Evolutionary conservation across 192 early-diverging fungal species (phyloP).

Genomic region (Umbelopsis sp.): DNA sequence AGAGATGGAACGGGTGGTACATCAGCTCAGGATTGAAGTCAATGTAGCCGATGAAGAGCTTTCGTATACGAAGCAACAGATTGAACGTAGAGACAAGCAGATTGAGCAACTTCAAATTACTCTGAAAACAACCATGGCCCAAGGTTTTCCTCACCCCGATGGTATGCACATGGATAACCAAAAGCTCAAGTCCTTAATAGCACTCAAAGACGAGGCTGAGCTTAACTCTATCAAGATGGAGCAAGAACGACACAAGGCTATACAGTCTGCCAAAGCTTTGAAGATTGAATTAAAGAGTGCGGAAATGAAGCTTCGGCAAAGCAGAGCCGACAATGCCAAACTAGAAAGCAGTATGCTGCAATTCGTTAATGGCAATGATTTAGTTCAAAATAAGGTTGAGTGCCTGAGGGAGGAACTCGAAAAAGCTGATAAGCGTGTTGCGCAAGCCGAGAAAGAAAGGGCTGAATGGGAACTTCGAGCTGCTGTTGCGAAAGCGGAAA

Average conservation of each 20-base stretch:
- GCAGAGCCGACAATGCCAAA: constrained; percentile 4
- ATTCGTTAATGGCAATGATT: constrained; percentile 6
- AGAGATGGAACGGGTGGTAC: constrained; percentile 8
- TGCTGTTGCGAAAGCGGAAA: constrained; percentile 20
- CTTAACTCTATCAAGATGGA: constrained; percentile 13
- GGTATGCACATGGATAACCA: not conserved
- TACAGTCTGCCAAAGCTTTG: not conserved
- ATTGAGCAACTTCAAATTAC: not conserved
- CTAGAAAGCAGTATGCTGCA: constrained; percentile 13
- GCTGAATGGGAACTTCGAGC: constrained; percentile 24
- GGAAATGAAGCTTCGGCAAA: constrained; percentile 7
- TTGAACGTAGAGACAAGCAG: constrained; percentile 2
- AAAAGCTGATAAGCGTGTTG: constrained; percentile 6
- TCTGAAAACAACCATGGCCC: not conserved
- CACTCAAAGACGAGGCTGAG: constrained; percentile 13
- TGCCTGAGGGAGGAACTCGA: constrained; percentile 13
- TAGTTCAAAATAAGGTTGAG: constrained; percentile 1
- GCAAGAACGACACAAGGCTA: constrained; percentile 13
- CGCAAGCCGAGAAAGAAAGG: constrained; percentile 21
- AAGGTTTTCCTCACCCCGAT: not conserved
- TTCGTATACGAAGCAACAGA: not conserved
- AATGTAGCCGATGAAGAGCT: not conserved
- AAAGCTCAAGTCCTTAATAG: not conserved
- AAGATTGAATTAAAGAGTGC: constrained; percentile 7
- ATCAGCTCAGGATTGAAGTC: constrained; percentile 9